Percentiles rank a stretch among this genome's conserved stretches.
phyloP scores from a whole-genome alignment of 352 stramenopile genomes.

The Phytophthora sansomeana region DNA sequence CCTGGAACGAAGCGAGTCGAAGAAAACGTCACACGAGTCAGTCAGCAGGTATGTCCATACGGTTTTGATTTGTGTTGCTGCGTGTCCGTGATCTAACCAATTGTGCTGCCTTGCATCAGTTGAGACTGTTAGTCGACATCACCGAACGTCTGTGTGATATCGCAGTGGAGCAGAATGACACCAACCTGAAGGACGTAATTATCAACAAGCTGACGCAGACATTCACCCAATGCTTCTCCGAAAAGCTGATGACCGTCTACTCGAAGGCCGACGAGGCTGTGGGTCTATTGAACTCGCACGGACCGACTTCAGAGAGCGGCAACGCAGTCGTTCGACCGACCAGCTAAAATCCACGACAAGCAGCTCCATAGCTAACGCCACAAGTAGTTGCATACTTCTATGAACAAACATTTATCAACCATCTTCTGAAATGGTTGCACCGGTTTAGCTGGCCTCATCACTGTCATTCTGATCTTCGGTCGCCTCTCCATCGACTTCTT shows the following conservation, averaged over 20 bases:
- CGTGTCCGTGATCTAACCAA: slow-evolving; percentile 8
- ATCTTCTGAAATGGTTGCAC: slow-evolving; percentile 16
- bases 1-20: slow-evolving; percentile 67
- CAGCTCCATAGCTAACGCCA: slow-evolving; percentile 18
- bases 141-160: slow-evolving; percentile 80
- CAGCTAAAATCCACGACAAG: slow-evolving; percentile 21
- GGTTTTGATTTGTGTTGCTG: background rate
- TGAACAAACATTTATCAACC: slow-evolving; percentile 31
- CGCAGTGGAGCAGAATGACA: slow-evolving; percentile 77
- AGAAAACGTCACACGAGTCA: slow-evolving; percentile 71
- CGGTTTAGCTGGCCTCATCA: slow-evolving; percentile 29
- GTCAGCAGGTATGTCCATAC: slow-evolving; percentile 59
- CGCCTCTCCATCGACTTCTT: slow-evolving; percentile 30
- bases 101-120: slow-evolving; percentile 35
- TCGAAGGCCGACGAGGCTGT: slow-evolving; percentile 69
- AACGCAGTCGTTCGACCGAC: slow-evolving; percentile 25
- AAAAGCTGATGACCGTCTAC: slow-evolving; percentile 66
- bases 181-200: slow-evolving; percentile 78
- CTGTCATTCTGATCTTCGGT: slow-evolving; percentile 34
- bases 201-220: slow-evolving; percentile 67
- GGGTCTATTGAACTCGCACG: slow-evolving; percentile 42
- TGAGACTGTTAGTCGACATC: slow-evolving; percentile 61
- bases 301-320: slow-evolving; percentile 34
- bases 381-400: slow-evolving; percentile 28
- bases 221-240: slow-evolving; percentile 83